These are phyloP conservation scores for Boeremia exigua DNA, from an alignment of 2,329 filamentous ascomycete genomes.

Conservation along the genomic window DNA sequence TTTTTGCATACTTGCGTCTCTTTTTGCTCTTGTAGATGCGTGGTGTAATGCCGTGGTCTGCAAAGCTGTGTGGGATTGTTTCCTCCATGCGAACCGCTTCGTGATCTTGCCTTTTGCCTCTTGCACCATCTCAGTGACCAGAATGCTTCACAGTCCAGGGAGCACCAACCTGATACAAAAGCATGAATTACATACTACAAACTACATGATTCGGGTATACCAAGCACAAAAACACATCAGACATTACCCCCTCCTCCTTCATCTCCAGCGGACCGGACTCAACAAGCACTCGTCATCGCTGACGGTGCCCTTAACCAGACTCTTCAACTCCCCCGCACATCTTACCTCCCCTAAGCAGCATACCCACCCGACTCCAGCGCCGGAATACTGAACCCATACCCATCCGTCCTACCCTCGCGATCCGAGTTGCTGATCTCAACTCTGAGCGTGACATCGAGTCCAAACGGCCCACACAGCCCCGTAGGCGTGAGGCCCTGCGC, in stretches of 20 bases:
- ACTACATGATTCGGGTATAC: not conserved
- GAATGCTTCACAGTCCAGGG: too few species aligned
- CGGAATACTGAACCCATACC: constrained; percentile 58
- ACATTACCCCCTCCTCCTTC: not conserved
- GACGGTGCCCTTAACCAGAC: constrained; percentile 20
- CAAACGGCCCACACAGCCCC: constrained; percentile 52
- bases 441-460: constrained; percentile 56
- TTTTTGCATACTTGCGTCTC: too few species aligned
- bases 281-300: not conserved
- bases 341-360: constrained; percentile 14
- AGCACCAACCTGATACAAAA: not conserved
- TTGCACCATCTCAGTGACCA: too few species aligned
- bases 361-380: constrained; percentile 41
- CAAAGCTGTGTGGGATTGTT: too few species aligned
- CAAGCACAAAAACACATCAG: not conserved
- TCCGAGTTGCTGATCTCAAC: constrained; percentile 56
- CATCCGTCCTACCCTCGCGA: constrained; percentile 54
- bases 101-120: too few species aligned
- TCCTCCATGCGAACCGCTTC: too few species aligned
- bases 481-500: constrained; percentile 57
- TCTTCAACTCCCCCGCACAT: constrained; percentile 7
- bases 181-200: not conserved
- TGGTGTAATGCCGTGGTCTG: too few species aligned
- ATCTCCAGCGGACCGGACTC: not conserved
- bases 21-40: too few species aligned